phyloP scores from a whole-genome alignment of 768 basidiomycete genomes.

The Leccinellum luteum region DNA sequence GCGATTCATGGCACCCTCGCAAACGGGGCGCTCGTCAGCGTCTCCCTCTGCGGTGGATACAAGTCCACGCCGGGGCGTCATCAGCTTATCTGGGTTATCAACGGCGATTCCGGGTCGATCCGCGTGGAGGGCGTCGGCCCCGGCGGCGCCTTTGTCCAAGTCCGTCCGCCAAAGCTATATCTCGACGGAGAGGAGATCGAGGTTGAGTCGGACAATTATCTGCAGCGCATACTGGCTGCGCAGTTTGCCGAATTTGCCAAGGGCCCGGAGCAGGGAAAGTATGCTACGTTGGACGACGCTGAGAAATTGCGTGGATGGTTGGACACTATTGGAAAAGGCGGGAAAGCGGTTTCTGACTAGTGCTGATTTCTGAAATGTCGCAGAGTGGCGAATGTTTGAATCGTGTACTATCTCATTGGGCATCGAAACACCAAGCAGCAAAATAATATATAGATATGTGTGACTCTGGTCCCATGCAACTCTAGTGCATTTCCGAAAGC shows the following conservation, averaged over 20 bases:
- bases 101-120: slow-evolving; percentile 10
- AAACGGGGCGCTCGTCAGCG: slow-evolving; percentile 6
- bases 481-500: neutral
- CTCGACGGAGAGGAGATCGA: slow-evolving; percentile 7
- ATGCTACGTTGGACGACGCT: slow-evolving; percentile 10
- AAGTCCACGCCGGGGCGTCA: slow-evolving; percentile 10
- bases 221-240: neutral
- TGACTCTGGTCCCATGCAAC: neutral
- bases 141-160: neutral
- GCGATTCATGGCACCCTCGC: slow-evolving; percentile 2
- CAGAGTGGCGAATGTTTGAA: neutral
- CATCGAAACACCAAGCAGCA: too few relatives aligned
- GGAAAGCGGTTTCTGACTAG: neutral
- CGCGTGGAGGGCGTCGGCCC: slow-evolving; percentile 2
- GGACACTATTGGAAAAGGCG: neutral
- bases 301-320: slow-evolving; percentile 4
- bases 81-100: slow-evolving; percentile 7
- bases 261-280: slow-evolving; percentile 4
- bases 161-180: slow-evolving; percentile 6
- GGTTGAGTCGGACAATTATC: neutral
- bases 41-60: slow-evolving; percentile 4
- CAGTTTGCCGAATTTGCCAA: slow-evolving; percentile 10
- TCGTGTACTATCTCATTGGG: neutral
- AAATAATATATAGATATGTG: neutral
- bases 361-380: neutral